Conservation (phyloP, 1,139 yeast genomes). For the Suhomyces atakaporum region DNA sequence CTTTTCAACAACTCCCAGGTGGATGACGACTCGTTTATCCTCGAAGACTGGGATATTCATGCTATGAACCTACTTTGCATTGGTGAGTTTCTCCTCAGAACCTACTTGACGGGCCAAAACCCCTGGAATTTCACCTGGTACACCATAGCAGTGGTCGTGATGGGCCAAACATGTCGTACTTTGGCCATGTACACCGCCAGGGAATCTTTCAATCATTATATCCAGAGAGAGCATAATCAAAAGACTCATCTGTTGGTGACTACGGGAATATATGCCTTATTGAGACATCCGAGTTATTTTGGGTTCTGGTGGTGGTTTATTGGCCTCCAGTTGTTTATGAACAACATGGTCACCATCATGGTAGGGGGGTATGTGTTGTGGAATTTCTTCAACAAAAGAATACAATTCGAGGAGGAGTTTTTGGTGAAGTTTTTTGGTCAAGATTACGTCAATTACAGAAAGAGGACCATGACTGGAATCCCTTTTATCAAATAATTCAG, state of each 20-base stretch:
- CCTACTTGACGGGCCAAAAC: constrained; percentile 4
- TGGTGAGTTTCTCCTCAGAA: constrained; percentile 23
- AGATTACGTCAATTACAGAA: constrained; percentile 56
- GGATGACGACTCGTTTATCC: constrained; percentile 72
- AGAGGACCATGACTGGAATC: constrained; percentile 55
- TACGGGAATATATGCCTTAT: constrained; percentile 62
- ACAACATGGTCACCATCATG: constrained; percentile 52
- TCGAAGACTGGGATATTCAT: constrained; percentile 72
- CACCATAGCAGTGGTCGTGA: constrained; percentile 30
- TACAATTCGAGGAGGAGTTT: constrained; percentile 66
- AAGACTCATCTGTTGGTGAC: constrained; percentile 68
- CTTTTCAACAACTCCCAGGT: constrained; percentile 65
- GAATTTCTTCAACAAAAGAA: constrained; percentile 68
- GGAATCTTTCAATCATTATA: constrained; percentile 80
- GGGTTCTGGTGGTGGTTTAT: constrained; percentile 95
- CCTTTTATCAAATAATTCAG: constrained; percentile 36
- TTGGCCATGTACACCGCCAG: constrained; percentile 88
- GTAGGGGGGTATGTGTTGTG: constrained; percentile 53
- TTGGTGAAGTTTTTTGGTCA: constrained; percentile 69
- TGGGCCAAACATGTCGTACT: constrained; percentile 71
- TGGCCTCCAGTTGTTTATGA: constrained; percentile 73
- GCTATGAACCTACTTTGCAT: constrained; percentile 53
- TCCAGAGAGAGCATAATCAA: constrained; percentile 54
- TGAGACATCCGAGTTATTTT: constrained; percentile 87
- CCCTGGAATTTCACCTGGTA: constrained; percentile 4